Evolutionary conservation across 2,329 filamentous ascomycete species (phyloP).

Genomic region (Aspergillus fumigatus): DNA sequence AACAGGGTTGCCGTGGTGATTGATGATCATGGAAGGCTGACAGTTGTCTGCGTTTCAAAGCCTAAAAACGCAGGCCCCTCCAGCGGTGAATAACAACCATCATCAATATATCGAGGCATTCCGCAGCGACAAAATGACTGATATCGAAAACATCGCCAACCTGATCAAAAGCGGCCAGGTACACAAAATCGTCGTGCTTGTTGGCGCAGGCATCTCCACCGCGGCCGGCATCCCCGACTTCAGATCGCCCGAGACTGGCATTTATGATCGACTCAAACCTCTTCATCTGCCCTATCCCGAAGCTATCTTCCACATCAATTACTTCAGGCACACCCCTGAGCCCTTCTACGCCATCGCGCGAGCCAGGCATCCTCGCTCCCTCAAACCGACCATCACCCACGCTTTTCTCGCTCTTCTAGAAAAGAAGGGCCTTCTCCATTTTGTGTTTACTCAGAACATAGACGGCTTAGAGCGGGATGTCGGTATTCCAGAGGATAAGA

Average conservation of each 20-base stretch:
- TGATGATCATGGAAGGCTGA: not conserved
- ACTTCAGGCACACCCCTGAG: slow-evolving; percentile 70
- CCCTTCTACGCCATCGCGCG: slow-evolving; percentile 83
- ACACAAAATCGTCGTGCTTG: slow-evolving; percentile 19
- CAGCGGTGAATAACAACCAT: not conserved
- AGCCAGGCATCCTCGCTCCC: slow-evolving; percentile 81
- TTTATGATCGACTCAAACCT: slow-evolving; percentile 78
- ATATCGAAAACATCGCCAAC: slow-evolving; percentile 10
- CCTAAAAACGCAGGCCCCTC: not conserved
- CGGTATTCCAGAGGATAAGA: slow-evolving; percentile 67
- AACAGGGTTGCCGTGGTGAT: no score
- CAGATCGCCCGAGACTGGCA: slow-evolving; percentile 74
- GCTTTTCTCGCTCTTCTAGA: slow-evolving; percentile 74
- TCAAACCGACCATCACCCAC: slow-evolving; percentile 76
- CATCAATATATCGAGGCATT: not conserved
- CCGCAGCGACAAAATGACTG: not conserved
- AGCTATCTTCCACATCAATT: slow-evolving; percentile 80
- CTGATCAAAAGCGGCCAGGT: slow-evolving; percentile 12
- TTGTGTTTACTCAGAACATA: slow-evolving; percentile 89
- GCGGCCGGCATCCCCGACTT: slow-evolving; percentile 73
- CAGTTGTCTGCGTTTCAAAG: not conserved
- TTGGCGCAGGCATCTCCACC: slow-evolving; percentile 67
- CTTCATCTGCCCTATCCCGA: slow-evolving; percentile 77
- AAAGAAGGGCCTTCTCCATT: slow-evolving; percentile 67
- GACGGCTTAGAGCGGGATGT: slow-evolving; percentile 81